A percentile compares a stretch with the other conserved stretches of the same genome.
Evolutionary conservation across 2,329 filamentous ascomycete species (phyloP).

Genomic region (Calonectria pauciramosa): DNA sequence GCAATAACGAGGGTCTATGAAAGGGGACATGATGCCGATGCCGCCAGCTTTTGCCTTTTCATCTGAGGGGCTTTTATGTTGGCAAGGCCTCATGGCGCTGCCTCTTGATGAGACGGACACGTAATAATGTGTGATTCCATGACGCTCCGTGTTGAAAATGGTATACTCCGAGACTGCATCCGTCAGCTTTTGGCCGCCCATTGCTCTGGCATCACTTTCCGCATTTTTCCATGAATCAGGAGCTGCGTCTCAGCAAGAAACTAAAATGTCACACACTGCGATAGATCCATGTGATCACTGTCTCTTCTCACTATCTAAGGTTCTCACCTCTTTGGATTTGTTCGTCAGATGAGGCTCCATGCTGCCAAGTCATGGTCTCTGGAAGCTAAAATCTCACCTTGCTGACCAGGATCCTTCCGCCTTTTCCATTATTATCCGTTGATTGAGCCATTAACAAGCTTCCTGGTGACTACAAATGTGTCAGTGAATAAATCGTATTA

Average conservation of each 20-base stretch:
- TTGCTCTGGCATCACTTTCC: background rate
- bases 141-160: background rate
- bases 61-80: background rate
- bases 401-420: background rate
- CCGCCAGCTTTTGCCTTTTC: background rate
- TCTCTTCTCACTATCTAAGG: background rate
- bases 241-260: background rate
- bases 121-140: background rate
- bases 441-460: background rate
- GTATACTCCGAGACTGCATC: too few relatives aligned
- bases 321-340: background rate
- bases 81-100: background rate
- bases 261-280: background rate
- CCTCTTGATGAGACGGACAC: background rate
- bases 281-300: background rate
- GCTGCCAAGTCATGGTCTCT: background rate
- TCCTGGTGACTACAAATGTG: background rate
- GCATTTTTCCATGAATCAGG: background rate
- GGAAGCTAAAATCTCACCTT: background rate
- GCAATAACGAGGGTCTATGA: background rate
- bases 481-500: background rate
- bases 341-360: background rate
- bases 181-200: background rate
- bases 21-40: background rate
- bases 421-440: background rate